Conservation (phyloP, 441 rosid species). For the Mallotus japonicus region DNA sequence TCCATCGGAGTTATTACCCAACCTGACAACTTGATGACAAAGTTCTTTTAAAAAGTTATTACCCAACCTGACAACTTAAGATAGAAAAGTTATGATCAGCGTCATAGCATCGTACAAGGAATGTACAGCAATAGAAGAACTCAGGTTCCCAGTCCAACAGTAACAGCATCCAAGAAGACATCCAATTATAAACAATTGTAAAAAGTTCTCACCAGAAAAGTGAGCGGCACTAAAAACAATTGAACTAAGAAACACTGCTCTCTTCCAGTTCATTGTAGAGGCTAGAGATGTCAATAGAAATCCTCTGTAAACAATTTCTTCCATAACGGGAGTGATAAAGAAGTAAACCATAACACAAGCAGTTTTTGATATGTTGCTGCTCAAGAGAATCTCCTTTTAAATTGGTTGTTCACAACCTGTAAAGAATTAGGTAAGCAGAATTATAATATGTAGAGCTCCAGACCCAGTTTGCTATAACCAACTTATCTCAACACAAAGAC, state of each 20-base stretch:
- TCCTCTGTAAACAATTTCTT: slow-evolving; percentile 79
- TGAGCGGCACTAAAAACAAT: slow-evolving; percentile 74
- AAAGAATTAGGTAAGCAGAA: slow-evolving; percentile 6
- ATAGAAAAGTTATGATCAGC: slow-evolving; percentile 36
- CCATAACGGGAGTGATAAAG: slow-evolving; percentile 59
- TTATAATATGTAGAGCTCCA: neutral
- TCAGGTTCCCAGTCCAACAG: slow-evolving; percentile 74
- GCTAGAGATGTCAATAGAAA: slow-evolving; percentile 65
- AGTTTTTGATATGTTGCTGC: slow-evolving; percentile 43
- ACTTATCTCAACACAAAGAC: neutral
- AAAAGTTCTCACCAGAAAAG: slow-evolving; percentile 57
- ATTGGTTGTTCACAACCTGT: slow-evolving; percentile 51
- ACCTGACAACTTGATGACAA: no score
- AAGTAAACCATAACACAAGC: slow-evolving; percentile 60
- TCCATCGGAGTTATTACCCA: no score
- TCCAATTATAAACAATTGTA: slow-evolving; percentile 64
- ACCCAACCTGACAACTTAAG: no score
- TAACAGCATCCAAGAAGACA: slow-evolving; percentile 65
- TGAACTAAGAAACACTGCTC: slow-evolving; percentile 58
- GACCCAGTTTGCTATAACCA: neutral
- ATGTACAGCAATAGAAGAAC: slow-evolving; percentile 58
- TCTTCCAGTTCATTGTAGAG: slow-evolving; percentile 56
- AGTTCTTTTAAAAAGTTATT: no score
- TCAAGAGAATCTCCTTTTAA: slow-evolving; percentile 57
- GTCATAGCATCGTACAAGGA: slow-evolving; percentile 73